These are phyloP conservation scores for Plasmopara halstedii DNA, from an alignment of 352 stramenopile genomes.

Conservation along the genomic window DNA sequence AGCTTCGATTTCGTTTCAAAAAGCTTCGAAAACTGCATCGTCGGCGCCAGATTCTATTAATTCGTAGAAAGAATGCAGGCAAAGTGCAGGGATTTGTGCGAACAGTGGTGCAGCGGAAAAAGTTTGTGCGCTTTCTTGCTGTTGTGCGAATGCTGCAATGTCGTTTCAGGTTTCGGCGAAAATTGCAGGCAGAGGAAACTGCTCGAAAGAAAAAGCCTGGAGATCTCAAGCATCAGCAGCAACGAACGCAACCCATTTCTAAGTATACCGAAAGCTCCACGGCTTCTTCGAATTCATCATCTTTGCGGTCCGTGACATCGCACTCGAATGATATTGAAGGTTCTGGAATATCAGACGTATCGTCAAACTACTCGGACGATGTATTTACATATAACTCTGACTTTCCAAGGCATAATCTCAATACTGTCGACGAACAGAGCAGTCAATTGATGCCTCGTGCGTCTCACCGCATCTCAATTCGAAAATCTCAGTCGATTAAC, in stretches of 20 bases:
- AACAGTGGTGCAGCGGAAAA: constrained; percentile 41
- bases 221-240: constrained; percentile 17
- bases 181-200: constrained; percentile 18
- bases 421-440: constrained; percentile 64
- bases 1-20: constrained; percentile 57
- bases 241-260: constrained; percentile 18
- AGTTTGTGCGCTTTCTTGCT: constrained; percentile 42
- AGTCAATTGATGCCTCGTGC: constrained; percentile 36
- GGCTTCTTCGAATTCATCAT: constrained; percentile 60
- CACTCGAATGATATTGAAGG: constrained; percentile 77
- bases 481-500: constrained; percentile 51
- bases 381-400: constrained; percentile 45
- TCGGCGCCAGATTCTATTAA: constrained; percentile 25
- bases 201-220: constrained; percentile 18
- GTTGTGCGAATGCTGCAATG: constrained; percentile 63
- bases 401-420: constrained; percentile 52
- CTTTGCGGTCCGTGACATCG: constrained; percentile 39
- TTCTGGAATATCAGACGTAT: constrained; percentile 33
- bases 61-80: constrained; percentile 34
- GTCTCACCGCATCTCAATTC: constrained; percentile 26
- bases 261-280: constrained; percentile 68
- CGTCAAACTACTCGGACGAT: constrained; percentile 60
- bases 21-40: constrained; percentile 26
- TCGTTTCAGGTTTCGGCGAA: constrained; percentile 49
- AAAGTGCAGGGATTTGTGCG: constrained; percentile 51